Base-by-base conservation (phyloP, 768 basidiomycete genomes). In the Lentinus brumalis region DNA sequence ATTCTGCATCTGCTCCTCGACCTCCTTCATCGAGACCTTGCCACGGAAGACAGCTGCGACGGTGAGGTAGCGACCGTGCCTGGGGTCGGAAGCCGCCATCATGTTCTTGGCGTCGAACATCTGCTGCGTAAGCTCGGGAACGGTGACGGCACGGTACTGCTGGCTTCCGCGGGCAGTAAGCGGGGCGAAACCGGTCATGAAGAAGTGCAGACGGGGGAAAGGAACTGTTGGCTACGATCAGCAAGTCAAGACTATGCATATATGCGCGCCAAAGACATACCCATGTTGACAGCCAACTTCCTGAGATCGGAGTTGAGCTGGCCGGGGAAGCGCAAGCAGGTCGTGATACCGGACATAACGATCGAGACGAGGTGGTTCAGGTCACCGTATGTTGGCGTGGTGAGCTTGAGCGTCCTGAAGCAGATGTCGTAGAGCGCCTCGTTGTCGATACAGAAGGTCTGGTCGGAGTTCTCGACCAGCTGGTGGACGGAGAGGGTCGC, bases 51-150 rank as follows among this genome's bases (percentile, higher is more conserved):
- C 88, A 65, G 95, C 94, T 31, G 95, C 94, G 65, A 96, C 96
- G 42, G 97, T 99, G 62, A 99, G 89, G 81, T 98, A 99, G 69
- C 95, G 92, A 64, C 97, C 97, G 68, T 97, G 92, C 72, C 95
- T 83, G 44, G 97, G 97, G 80, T 98, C 95, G 26, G 92, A 92
- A 26, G 97, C 97, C 68, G 96, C 94, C 95, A 98, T 96, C 94
- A 96, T 96, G 88, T 98, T 98, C 87, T 97, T 98, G 47, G 95
- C 93, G 70, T 98, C 96, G 76, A 98, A 99, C 96, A 98, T 98
- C 72, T 99, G 97, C 73, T 94, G 91, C 8, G 97, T 98, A 62
- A 99, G 84, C 77, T 99, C 97, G 35, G 97, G 94, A 42, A 99
- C 96, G 59, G 92, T 93, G 70, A 98, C 93, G 40, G 95, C 94